A percentile compares a stretch with the other conserved stretches of the same genome.
Conservation (phyloP, 371 early-diverging fungal genomes). For the Lichtheimia corymbifera region DNA sequence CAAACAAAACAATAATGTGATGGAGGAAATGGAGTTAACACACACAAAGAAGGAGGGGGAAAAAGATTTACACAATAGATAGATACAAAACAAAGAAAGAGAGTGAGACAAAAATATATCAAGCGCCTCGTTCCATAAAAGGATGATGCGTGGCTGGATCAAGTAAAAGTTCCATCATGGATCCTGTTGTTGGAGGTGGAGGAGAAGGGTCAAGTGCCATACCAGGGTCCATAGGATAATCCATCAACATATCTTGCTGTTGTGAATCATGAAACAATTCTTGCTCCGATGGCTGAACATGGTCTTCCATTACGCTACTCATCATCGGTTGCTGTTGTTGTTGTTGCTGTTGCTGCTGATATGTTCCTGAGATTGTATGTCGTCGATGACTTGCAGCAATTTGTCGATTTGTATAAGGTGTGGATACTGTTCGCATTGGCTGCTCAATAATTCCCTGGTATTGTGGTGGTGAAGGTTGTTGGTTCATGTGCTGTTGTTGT, state of each 20-base stretch:
- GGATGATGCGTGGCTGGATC: constrained; percentile 10
- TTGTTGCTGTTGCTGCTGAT: constrained; percentile 21
- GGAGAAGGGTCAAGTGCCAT: constrained; percentile 16
- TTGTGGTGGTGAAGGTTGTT: constrained; percentile 15
- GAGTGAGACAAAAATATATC: not conserved
- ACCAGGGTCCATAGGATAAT: constrained; percentile 41
- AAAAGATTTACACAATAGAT: constrained; percentile 1
- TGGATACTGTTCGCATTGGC: constrained; percentile 18
- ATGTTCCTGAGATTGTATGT: constrained; percentile 16
- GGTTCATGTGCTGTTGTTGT: constrained; percentile 16
- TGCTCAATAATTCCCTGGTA: constrained; percentile 4
- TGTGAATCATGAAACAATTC: constrained; percentile 2
- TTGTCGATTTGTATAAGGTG: constrained; percentile 12
- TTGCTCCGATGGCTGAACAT: constrained; percentile 1
- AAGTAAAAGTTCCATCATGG: constrained; percentile 44
- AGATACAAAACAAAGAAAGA: no score
- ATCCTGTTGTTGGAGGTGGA: constrained; percentile 28
- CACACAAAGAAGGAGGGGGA: not conserved
- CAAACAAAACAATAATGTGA: not conserved
- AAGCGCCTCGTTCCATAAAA: not conserved
- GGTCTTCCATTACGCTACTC: no score
- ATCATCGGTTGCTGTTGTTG: constrained; percentile 20
- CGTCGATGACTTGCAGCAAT: constrained; percentile 18
- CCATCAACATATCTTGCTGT: constrained; percentile 20
- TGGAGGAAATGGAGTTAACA: no score